Base-by-base conservation (phyloP, 768 basidiomycete species). In the Mycena alexandri region DNA sequence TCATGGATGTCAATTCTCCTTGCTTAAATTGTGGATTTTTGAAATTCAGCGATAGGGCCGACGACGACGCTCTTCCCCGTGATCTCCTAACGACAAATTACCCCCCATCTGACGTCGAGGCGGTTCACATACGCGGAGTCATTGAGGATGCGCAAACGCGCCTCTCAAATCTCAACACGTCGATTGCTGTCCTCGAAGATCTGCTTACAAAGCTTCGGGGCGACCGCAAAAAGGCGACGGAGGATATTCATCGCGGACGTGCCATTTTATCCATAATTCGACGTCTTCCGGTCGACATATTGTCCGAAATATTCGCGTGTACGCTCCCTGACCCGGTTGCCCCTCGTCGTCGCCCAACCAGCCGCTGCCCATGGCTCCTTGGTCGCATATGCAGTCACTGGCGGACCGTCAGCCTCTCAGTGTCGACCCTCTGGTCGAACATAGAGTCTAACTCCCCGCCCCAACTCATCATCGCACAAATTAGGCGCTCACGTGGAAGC, bases 321-420 rank as follows among this genome's bases (percentile, higher is more conserved):
- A 54, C 61, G 1, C 4, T 55, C 7, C 53, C 61, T 21, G 42
- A 63, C 43, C n/a, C 9, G 8, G 3, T 3, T 6, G 6, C 29
- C 3, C 24, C 52, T n/a, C 25, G 17, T 8, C 42, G 53, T 7
- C 61, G 51, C 29, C n/a, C 34, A 14, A 55, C n/a, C 12, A 52
- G 47, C 14, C 25, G 24, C 2, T 60, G 58, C 46, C 65, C 65
- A 7, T 66, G 65, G 65, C 19, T 60, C 3, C 34, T 60, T 41
- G 52, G 42, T 1, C 58, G 65, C 34, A 43, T 66, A 43, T 60
- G 65, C n/a, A 33, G 65, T 17, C 65, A 43, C 5, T 66, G 65
- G 58, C 17, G 65, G 44, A 11, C 43, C 8, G 22, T 60, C 51
- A 66, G 44, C 33, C 5, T 54, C 17, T 46, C 52, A 8, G 25